Conservation (phyloP, 768 basidiomycete genomes). For the Mycena filopes region DNA sequence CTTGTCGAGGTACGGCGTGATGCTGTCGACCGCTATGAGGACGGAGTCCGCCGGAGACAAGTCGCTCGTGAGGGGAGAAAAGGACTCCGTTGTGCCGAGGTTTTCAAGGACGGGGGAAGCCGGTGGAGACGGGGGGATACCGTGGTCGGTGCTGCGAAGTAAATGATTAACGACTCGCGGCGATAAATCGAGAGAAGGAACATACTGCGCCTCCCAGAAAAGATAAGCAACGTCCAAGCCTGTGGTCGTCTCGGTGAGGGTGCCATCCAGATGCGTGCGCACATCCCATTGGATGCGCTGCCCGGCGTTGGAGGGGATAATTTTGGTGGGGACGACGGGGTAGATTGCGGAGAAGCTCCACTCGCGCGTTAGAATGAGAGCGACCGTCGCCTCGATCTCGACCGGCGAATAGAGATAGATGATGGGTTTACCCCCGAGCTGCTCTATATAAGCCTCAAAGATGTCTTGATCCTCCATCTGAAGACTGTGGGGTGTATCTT, state of each 20-base stretch:
- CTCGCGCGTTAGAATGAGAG: slow-evolving; percentile 43
- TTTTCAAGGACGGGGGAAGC: not conserved
- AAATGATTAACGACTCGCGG: no score
- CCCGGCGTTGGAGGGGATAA: slow-evolving; percentile 4
- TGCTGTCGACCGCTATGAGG: slow-evolving; percentile 39
- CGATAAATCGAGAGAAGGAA: not conserved
- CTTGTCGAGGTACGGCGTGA: slow-evolving; percentile 50
- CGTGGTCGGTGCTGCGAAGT: slow-evolving; percentile 8
- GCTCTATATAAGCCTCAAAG: not conserved
- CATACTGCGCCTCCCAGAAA: slow-evolving; percentile 40
- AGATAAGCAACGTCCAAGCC: slow-evolving; percentile 37
- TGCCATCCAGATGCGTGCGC: slow-evolving; percentile 26
- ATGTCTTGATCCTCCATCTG: not conserved
- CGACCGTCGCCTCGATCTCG: slow-evolving; percentile 40
- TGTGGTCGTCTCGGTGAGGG: slow-evolving; percentile 34
- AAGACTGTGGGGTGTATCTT: not conserved
- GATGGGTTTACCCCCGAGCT: slow-evolving; percentile 42
- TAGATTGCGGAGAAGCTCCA: slow-evolving; percentile 50
- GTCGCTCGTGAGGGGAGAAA: slow-evolving; percentile 25
- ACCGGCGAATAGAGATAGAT: slow-evolving; percentile 48
- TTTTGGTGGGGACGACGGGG: slow-evolving; percentile 43
- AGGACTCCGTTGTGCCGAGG: not conserved
- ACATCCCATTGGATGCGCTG: slow-evolving; percentile 47
- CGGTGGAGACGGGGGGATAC: slow-evolving; percentile 1
- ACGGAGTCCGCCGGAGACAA: slow-evolving; percentile 42